A percentile compares a stretch with the other conserved stretches of the same genome.
phyloP scores from a whole-genome alignment of 352 stramenopile species.

The Phytophthora pini region DNA sequence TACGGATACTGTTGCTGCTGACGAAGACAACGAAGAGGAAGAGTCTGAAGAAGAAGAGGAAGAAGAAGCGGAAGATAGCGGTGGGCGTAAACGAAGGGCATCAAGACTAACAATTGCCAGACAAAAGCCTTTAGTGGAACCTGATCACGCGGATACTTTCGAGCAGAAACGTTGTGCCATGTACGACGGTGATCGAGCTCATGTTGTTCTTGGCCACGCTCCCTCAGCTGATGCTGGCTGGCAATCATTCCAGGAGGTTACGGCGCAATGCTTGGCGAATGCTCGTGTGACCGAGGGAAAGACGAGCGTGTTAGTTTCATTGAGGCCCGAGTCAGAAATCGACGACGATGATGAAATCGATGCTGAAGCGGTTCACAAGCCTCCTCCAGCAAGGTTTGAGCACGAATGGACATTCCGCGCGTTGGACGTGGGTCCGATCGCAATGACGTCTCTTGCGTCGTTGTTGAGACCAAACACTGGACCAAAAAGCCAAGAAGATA shows the following conservation, averaged over 20 bases:
- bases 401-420: conserved; percentile 67
- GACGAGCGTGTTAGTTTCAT: conserved; percentile 25
- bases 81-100: conserved; percentile 17
- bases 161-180: conserved; percentile 24
- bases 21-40: conserved; percentile 48
- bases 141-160: conserved; percentile 40
- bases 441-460: conserved; percentile 44
- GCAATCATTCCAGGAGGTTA: conserved; percentile 28
- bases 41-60: conserved; percentile 52
- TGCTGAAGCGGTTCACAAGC: neutral
- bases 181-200: conserved; percentile 55
- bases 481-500: neutral
- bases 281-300: conserved; percentile 32
- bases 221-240: conserved; percentile 21
- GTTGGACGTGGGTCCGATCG: conserved; percentile 68
- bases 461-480: neutral
- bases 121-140: conserved; percentile 38
- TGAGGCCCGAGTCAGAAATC: conserved; percentile 31
- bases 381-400: conserved; percentile 28
- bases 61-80: conserved; percentile 36
- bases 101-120: conserved; percentile 19
- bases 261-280: conserved; percentile 26
- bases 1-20: conserved; percentile 20
- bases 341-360: conserved; percentile 44
- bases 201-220: conserved; percentile 33